Percentiles rank a stretch among this genome's conserved stretches.
phyloP scores from a whole-genome alignment of 2,329 filamentous ascomycete species.

The Trichoderma lentiforme region DNA sequence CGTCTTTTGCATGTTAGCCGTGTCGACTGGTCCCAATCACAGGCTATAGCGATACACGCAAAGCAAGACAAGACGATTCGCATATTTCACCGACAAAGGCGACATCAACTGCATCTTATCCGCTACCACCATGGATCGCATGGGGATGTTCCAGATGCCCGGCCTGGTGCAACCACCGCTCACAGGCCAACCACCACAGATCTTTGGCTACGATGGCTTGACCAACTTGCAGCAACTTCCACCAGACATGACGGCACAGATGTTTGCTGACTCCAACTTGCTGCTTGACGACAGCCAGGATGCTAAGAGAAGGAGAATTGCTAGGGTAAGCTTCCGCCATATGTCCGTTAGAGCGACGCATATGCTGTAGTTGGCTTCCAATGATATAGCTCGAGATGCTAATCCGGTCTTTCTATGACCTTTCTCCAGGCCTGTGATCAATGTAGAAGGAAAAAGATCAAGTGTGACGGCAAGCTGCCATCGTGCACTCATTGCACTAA shows the following conservation, averaged over 20 bases:
- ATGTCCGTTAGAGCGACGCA: neutral
- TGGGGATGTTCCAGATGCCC: constrained; percentile 55
- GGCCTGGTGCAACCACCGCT: constrained; percentile 54
- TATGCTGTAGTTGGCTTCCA: neutral
- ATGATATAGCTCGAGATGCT: neutral
- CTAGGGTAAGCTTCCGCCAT: constrained; percentile 60
- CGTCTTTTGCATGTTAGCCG: neutral
- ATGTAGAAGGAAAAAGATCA: constrained; percentile 96
- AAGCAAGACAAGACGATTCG: neutral
- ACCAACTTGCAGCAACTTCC: constrained; percentile 51
- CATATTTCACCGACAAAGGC: neutral
- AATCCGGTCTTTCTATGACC: constrained; percentile 1
- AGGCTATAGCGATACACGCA: neutral
- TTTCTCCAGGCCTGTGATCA: constrained; percentile 76
- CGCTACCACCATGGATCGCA: constrained; percentile 39
- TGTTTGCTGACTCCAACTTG: constrained; percentile 56
- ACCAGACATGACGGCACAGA: constrained; percentile 55
- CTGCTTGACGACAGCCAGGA: constrained; percentile 69
- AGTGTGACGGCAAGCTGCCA: constrained; percentile 94
- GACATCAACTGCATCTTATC: neutral
- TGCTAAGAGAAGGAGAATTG: constrained; percentile 83
- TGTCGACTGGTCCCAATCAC: neutral
- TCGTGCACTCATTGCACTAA: constrained; percentile 95
- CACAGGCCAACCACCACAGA: constrained; percentile 65
- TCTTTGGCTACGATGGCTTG: constrained; percentile 64